Percentiles rank a stretch among this genome's conserved stretches.
phyloP scores from a whole-genome alignment of 257 asterid species.

The Apocynum venetum region DNA sequence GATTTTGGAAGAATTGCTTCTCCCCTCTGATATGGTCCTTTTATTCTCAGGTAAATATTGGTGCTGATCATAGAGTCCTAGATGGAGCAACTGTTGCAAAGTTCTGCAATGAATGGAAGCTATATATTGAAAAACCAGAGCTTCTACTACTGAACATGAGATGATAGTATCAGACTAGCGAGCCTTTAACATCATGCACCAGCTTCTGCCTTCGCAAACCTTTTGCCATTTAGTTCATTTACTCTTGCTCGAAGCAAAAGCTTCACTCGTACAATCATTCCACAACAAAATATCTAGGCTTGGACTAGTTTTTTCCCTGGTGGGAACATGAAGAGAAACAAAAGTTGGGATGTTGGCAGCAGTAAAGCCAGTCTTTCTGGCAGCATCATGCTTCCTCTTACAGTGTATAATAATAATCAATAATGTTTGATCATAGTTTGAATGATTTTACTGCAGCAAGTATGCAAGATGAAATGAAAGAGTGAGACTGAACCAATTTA shows the following conservation, averaged over 20 bases:
- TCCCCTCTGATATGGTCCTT: neutral
- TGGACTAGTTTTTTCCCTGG: neutral
- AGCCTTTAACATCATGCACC: neutral
- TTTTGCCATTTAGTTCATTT: neutral
- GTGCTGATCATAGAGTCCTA: conserved; percentile 88
- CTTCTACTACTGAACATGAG: conserved; percentile 73
- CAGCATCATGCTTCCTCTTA: neutral
- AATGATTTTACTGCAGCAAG: neutral
- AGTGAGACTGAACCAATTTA: neutral
- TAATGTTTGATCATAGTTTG: neutral
- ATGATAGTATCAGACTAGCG: conserved; percentile 17
- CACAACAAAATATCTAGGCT: neutral
- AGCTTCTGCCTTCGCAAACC: neutral
- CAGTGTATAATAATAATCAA: neutral
- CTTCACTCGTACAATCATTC: neutral
- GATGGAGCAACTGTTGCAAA: conserved; percentile 93
- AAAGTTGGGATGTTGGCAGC: neutral
- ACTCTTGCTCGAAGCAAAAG: neutral
- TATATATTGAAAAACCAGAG: conserved; percentile 74
- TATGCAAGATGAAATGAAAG: neutral
- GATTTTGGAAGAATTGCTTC: neutral
- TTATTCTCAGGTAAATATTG: conserved; percentile 62
- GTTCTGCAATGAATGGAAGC: conserved; percentile 94
- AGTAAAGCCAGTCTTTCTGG: neutral
- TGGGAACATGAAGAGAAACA: neutral